phyloP scores from a whole-genome alignment of 108 stramenopile species.

The Pseudonitzschia delicatissima region DNA sequence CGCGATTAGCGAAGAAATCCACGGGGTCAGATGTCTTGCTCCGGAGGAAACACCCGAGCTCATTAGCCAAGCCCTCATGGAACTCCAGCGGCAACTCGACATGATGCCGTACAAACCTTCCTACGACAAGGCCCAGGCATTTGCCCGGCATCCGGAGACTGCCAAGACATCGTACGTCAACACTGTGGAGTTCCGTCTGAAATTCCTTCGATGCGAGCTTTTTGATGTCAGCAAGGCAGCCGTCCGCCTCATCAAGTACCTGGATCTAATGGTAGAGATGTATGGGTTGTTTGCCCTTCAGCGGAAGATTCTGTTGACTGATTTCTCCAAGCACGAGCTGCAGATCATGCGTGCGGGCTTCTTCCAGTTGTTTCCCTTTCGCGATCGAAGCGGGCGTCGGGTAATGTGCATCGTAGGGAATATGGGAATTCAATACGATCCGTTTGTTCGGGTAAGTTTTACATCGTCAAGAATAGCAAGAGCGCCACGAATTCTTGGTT shows the following conservation, averaged over 20 bases:
- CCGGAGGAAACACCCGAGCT: background rate
- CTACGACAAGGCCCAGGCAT: too few species aligned
- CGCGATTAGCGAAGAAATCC: too few species aligned
- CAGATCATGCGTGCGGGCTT: too few species aligned
- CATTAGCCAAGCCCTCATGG: too few species aligned
- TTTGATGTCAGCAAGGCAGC: slow-evolving; percentile 34
- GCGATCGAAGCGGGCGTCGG: background rate
- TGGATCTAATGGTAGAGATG: slow-evolving; percentile 23
- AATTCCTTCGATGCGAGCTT: slow-evolving; percentile 37
- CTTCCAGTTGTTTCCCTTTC: background rate
- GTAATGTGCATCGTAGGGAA: background rate
- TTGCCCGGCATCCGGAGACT: too few species aligned
- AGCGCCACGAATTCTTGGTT: too few species aligned
- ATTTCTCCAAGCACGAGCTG: too few species aligned
- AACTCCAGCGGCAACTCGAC: background rate
- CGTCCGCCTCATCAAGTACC: slow-evolving; percentile 17
- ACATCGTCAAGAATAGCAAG: too few species aligned
- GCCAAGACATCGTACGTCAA: too few species aligned
- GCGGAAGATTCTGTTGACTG: too few species aligned
- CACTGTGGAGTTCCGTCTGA: slow-evolving; percentile 24
- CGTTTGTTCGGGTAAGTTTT: background rate
- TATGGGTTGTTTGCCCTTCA: slow-evolving; percentile 38
- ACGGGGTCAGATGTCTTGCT: too few species aligned
- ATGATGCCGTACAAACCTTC: too few species aligned
- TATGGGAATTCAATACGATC: background rate